Evolutionary conservation across 129 eudicot genomes (phyloP).

Genomic region (Flaveria brownii): DNA sequence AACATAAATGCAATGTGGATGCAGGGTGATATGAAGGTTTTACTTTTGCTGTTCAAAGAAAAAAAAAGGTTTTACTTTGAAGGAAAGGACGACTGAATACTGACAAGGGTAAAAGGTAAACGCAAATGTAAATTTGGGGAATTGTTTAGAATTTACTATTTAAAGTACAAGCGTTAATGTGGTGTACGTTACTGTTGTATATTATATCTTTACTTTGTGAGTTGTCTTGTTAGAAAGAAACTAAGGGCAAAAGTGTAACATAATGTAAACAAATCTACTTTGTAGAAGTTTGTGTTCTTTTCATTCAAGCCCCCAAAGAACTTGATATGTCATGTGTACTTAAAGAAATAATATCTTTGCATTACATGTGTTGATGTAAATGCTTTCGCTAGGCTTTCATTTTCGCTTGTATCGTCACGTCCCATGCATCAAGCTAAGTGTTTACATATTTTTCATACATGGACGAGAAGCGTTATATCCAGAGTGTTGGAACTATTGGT

Average conservation of each 20-base stretch:
- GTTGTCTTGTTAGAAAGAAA: background rate
- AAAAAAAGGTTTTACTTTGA: background rate
- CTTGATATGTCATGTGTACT: background rate
- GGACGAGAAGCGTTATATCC: no score
- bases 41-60: background rate
- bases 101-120: conserved; percentile 9
- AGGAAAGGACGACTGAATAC: background rate
- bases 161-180: background rate
- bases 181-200: conserved; percentile 25
- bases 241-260: background rate
- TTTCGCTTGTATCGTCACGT: no score
- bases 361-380: no score
- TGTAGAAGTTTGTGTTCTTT: conserved; percentile 18
- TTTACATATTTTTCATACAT: no score
- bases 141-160: conserved; percentile 12
- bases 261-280: background rate
- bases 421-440: no score
- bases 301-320: conserved; percentile 15
- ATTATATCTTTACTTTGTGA: conserved; percentile 22
- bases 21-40: background rate
- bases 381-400: no score
- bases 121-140: conserved; percentile 2
- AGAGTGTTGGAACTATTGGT: no score
- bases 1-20: no score
- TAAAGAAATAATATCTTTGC: no score